A percentile compares a stretch with the other conserved stretches of the same genome.
phyloP scores from a whole-genome alignment of 495 filamentous ascomycete genomes.

The Aspergillus nanangensis region DNA sequence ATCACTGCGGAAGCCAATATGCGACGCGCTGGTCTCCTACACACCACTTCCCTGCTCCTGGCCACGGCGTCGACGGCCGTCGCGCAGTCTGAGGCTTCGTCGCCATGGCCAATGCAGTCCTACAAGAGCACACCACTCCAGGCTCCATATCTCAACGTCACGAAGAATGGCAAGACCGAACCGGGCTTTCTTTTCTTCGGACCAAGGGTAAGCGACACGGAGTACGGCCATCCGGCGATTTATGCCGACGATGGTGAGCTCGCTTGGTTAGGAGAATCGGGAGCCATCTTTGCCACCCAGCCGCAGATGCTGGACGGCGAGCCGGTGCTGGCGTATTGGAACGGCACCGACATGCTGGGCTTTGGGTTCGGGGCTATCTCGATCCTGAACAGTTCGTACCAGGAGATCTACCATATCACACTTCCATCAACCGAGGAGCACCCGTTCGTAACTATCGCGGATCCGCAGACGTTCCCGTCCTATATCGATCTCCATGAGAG shows the following conservation, averaged over 20 bases:
- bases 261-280: conserved; percentile 19
- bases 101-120: conserved; percentile 13
- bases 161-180: conserved; percentile 22
- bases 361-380: conserved; percentile 30
- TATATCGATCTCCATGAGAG: conserved; percentile 40
- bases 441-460: conserved; percentile 18
- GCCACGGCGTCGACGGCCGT: not conserved
- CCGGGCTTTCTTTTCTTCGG: conserved; percentile 22
- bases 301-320: conserved; percentile 20
- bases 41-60: not conserved
- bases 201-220: conserved; percentile 7
- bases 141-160: conserved; percentile 21
- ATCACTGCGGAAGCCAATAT: not conserved
- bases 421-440: conserved; percentile 13
- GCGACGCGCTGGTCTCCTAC: too few species aligned
- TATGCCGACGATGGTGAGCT: conserved; percentile 25
- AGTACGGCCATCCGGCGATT: conserved; percentile 14
- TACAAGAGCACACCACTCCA: conserved; percentile 17
- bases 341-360: conserved; percentile 14
- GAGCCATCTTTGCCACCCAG: conserved; percentile 15
- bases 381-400: conserved; percentile 41
- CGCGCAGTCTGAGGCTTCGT: not conserved
- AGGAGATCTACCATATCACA: conserved; percentile 29
- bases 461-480: conserved; percentile 12
- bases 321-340: conserved; percentile 24